Evolutionary conservation across 192 early-diverging fungal species (phyloP).

Genomic region (Rhizophagus clarus): DNA sequence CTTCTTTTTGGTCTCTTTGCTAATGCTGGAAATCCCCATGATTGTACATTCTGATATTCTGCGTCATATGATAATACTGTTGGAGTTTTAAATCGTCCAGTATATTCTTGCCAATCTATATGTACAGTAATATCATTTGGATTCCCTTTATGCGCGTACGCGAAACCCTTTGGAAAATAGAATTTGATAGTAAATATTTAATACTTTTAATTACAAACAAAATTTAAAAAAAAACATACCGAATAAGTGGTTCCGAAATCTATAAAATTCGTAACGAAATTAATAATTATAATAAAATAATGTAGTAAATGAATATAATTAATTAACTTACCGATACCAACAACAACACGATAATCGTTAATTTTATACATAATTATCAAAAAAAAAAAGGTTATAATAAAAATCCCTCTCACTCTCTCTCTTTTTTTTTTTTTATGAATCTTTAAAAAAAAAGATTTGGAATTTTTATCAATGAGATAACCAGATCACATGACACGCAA

Average conservation of each 20-base stretch:
- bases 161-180: background rate
- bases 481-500: too few relatives aligned
- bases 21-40: background rate
- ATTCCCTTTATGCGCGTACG: background rate
- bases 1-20: background rate
- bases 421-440: constrained; percentile 36
- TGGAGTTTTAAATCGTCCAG: background rate
- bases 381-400: too few relatives aligned
- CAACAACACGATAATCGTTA: too few relatives aligned
- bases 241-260: background rate
- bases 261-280: background rate
- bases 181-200: background rate
- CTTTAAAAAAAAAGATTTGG: background rate
- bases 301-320: too few relatives aligned
- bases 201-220: too few relatives aligned
- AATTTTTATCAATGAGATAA: too few relatives aligned
- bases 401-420: too few relatives aligned
- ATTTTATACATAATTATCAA: too few relatives aligned
- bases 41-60: background rate
- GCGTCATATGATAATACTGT: background rate
- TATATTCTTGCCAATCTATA: background rate
- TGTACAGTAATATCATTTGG: background rate
- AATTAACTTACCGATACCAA: too few relatives aligned
- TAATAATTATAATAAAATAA: too few relatives aligned
- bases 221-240: background rate